Evolutionary conservation across 441 rosid species (phyloP).

Genomic region (Dalechampia spathulata): DNA sequence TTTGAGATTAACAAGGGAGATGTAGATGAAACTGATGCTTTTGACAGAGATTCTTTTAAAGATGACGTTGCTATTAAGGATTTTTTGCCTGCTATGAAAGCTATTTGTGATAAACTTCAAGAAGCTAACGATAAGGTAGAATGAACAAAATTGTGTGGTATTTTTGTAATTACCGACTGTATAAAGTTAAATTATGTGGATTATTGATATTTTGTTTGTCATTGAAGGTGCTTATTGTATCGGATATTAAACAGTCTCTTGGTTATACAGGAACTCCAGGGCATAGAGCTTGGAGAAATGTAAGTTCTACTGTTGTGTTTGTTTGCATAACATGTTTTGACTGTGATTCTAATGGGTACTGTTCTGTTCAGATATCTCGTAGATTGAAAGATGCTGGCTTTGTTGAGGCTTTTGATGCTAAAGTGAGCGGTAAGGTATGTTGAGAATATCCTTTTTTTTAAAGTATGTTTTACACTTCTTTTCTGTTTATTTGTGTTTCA

Average conservation of each 20-base stretch:
- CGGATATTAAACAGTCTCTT: constrained; percentile 26
- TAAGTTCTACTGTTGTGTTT: background rate
- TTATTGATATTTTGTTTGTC: constrained; percentile 5
- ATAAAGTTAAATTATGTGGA: background rate
- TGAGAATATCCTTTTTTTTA: background rate
- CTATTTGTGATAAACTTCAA: constrained; percentile 77
- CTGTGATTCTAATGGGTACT: background rate
- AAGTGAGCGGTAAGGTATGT: constrained; percentile 24
- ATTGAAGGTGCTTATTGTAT: constrained; percentile 24
- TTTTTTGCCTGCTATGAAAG: constrained; percentile 77
- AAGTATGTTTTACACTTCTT: background rate
- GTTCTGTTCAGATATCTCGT: constrained; percentile 24
- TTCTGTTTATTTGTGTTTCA: constrained; percentile 2
- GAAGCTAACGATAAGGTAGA: constrained; percentile 70
- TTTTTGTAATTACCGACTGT: background rate
- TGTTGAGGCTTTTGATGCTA: constrained; percentile 37
- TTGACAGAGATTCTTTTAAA: constrained; percentile 28
- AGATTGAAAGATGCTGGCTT: constrained; percentile 38
- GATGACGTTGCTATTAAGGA: constrained; percentile 72
- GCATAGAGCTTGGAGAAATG: constrained; percentile 24
- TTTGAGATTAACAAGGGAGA: constrained; percentile 68
- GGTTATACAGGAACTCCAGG: constrained; percentile 21
- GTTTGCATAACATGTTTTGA: background rate
- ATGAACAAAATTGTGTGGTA: background rate
- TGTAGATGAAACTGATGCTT: constrained; percentile 32